Conservation (phyloP, 2,329 filamentous ascomycete species). For the Verticillium zaregamsianum region DNA sequence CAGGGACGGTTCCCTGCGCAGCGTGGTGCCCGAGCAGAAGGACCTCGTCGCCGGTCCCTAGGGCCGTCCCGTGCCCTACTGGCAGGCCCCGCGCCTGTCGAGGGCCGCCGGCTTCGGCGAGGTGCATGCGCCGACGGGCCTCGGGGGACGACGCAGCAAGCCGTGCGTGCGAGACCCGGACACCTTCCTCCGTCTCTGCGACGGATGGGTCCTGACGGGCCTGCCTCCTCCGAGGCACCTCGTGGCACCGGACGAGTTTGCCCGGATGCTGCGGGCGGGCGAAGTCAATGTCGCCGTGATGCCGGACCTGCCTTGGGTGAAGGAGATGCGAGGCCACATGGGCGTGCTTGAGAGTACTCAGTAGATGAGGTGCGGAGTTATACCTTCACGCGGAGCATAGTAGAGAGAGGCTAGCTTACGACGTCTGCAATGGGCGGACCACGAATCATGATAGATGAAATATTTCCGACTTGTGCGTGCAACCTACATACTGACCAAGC, state of each 20-base stretch:
- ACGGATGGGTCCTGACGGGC: not conserved
- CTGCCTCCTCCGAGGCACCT: not conserved
- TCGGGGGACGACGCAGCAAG: not conserved
- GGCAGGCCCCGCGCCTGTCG: not conserved
- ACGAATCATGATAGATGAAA: too few relatives aligned
- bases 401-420: too few relatives aligned
- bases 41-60: conserved; percentile 13
- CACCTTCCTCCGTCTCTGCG: not conserved
- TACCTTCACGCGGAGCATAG: too few relatives aligned
- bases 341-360: too few relatives aligned
- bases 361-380: too few relatives aligned
- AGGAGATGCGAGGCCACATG: not conserved
- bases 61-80: not conserved
- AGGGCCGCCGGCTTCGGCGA: not conserved
- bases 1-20: conserved; percentile 58
- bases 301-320: not conserved
- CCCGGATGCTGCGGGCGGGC: not conserved
- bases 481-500: too few relatives aligned
- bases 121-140: not conserved
- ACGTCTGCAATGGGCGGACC: too few relatives aligned
- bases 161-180: not conserved
- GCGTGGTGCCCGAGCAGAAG: conserved; percentile 68
- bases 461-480: too few relatives aligned
- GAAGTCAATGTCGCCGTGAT: not conserved
- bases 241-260: not conserved